These are phyloP conservation scores for Corniculantispora saksenae DNA, from an alignment of 2,329 filamentous ascomycete genomes.

Conservation along the genomic window DNA sequence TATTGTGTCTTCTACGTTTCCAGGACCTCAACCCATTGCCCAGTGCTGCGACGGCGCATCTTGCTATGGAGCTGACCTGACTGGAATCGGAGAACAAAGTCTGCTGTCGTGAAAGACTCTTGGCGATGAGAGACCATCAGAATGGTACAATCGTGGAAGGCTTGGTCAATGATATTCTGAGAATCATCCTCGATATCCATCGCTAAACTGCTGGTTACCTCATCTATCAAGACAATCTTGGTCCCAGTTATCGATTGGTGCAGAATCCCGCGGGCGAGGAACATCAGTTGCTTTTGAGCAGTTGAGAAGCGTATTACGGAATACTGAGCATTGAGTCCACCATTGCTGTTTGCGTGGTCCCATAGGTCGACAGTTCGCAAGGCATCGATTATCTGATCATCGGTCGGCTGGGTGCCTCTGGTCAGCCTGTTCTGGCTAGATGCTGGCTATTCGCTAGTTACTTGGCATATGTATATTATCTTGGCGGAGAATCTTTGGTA, in stretches of 20 bases:
- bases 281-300: constrained; percentile 8
- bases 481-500: too few species aligned
- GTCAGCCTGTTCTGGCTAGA: too few species aligned
- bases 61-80: background rate
- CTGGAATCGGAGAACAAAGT: background rate
- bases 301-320: background rate
- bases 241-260: background rate
- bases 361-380: background rate
- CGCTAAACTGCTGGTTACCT: constrained; percentile 6
- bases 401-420: background rate
- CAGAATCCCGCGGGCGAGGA: constrained; percentile 8
- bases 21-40: background rate
- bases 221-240: constrained; percentile 12
- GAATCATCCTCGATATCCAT: background rate
- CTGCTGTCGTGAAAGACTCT: background rate
- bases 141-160: constrained; percentile 3
- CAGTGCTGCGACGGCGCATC: background rate
- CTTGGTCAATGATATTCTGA: background rate
- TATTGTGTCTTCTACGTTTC: too few species aligned
- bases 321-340: constrained; percentile 11
- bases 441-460: too few species aligned
- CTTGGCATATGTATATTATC: too few species aligned
- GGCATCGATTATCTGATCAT: background rate
- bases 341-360: constrained; percentile 40
- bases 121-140: background rate